Base-by-base conservation (phyloP, 305 asterid species). In the Andrographis paniculata region DNA sequence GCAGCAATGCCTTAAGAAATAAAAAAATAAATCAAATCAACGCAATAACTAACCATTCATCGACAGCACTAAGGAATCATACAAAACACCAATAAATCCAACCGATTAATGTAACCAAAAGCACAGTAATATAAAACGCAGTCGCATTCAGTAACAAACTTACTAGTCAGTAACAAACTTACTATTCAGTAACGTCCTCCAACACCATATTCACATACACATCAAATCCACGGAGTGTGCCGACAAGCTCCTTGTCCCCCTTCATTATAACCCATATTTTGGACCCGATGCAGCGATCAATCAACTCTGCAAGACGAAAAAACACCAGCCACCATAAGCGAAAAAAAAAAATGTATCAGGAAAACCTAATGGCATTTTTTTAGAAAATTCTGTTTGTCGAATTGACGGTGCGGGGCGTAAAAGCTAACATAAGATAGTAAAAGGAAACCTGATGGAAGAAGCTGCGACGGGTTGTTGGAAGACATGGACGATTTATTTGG, bases 201-300 rank as follows among this genome's bases (percentile, higher is more conserved):
- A 87, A 73, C 60, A 87, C 96, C 96, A 82, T 82, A 57, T 87
- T 87, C 45, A 87, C 96, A 64, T 82, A 87, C 41, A 82, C 94
- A 58, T 87, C 96, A 55, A 87, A 82, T 31, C 96, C 93, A 53
- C 75, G 72, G 41, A 86, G 93, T 18, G 94, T 82, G 39, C 96
- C 96, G 10, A 86, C 96, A 41, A 86, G 70, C 56, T 82, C 96
- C 65, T 87, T 87, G 53, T 82, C 94, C 9, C 96, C 96, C 55
- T 87, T 87, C 96, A 87, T 87, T 53, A 87, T 87, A 1, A 87
- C 96, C 96, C 96, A 87, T 41, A 87, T 80, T 70, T 87, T 87
- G 50, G 94, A 87, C 54, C 96, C 96, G 14, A 87, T 76, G 63
- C 96, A 87, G 24, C 94, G 79, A 61, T 82, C 96, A 51, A 87